phyloP scores from a whole-genome alignment of 352 stramenopile genomes.

The Pythium pectinolyticum region DNA sequence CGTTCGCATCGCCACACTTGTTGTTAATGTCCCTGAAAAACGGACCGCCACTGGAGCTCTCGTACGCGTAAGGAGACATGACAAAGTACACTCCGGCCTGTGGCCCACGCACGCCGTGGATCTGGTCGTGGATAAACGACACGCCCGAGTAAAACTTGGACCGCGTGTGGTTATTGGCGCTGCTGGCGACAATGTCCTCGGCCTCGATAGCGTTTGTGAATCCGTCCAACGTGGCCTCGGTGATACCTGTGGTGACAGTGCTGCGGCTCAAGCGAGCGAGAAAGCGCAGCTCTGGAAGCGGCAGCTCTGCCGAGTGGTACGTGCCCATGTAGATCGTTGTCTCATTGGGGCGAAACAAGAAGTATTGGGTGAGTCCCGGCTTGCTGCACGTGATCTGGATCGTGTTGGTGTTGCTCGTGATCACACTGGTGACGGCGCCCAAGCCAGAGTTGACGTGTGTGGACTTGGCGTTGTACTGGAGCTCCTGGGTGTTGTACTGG shows the following conservation, averaged over 20 bases:
- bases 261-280: slow-evolving; percentile 37
- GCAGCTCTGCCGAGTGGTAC: slow-evolving; percentile 36
- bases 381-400: slow-evolving; percentile 44
- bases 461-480: slow-evolving; percentile 45
- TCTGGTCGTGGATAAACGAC: slow-evolving; percentile 36
- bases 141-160: slow-evolving; percentile 50
- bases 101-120: slow-evolving; percentile 41
- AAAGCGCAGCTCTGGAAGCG: slow-evolving; percentile 47
- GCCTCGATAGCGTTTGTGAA: slow-evolving; percentile 40
- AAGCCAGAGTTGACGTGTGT: slow-evolving; percentile 50
- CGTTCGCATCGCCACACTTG: slow-evolving; percentile 45
- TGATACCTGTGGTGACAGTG: slow-evolving; percentile 39
- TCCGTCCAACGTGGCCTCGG: slow-evolving; percentile 36
- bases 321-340: slow-evolving; percentile 61
- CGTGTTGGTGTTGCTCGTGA: slow-evolving; percentile 38
- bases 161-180: slow-evolving; percentile 33
- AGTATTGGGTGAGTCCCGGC: slow-evolving; percentile 47
- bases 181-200: slow-evolving; percentile 37
- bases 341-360: slow-evolving; percentile 52
- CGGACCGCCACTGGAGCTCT: slow-evolving; percentile 42
- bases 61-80: slow-evolving; percentile 45
- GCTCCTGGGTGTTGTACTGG: slow-evolving; percentile 43
- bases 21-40: slow-evolving; percentile 68
- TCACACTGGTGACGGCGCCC: slow-evolving; percentile 31
- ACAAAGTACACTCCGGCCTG: slow-evolving; percentile 51